These are phyloP conservation scores for Yamadazyma diospyri DNA, from an alignment of 1,139 yeast genomes.

Conservation along the genomic window DNA sequence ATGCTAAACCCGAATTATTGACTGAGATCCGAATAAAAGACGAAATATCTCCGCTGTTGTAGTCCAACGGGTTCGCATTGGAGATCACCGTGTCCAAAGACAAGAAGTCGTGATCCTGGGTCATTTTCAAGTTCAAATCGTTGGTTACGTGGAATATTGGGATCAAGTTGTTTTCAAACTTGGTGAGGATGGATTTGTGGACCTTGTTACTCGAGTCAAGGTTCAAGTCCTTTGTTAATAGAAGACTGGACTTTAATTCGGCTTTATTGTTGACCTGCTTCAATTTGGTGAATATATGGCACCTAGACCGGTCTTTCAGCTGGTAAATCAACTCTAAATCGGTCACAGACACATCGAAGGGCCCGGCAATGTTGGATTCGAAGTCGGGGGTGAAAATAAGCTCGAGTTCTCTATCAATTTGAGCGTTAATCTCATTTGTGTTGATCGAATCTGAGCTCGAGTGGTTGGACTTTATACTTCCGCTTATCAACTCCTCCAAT, in stretches of 20 bases:
- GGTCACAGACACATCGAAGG: conserved; percentile 4
- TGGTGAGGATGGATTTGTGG: conserved; percentile 5
- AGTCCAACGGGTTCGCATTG: conserved; percentile 18
- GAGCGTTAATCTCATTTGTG: conserved; percentile 18
- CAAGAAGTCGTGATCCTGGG: conserved; percentile 12
- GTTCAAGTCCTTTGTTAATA: conserved; percentile 4
- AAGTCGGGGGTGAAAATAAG: conserved; percentile 27
- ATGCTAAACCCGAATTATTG: conserved; percentile 7
- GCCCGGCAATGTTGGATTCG: conserved; percentile 3
- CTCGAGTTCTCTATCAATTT: conserved; percentile 27
- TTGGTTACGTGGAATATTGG: conserved; percentile 10
- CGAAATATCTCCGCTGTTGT: conserved; percentile 25
- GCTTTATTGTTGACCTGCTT: conserved; percentile 3
- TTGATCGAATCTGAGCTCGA: conserved; percentile 16
- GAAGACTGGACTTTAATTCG: conserved; percentile 8
- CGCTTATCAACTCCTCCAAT: conserved; percentile 21
- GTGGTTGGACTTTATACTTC: conserved; percentile 6
- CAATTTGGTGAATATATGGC: conserved; percentile 15
- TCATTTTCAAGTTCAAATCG: conserved; percentile 13
- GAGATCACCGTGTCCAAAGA: conserved; percentile 15
- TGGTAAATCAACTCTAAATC: conserved; percentile 12
- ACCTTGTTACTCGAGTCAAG: conserved; percentile 2
- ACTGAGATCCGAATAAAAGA: conserved; percentile 28
- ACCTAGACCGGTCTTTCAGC: conserved; percentile 3
- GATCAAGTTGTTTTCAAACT: conserved; percentile 10